Evolutionary conservation across 2,329 filamentous ascomycete genomes (phyloP).

Genomic region (Tolypocladium album): DNA sequence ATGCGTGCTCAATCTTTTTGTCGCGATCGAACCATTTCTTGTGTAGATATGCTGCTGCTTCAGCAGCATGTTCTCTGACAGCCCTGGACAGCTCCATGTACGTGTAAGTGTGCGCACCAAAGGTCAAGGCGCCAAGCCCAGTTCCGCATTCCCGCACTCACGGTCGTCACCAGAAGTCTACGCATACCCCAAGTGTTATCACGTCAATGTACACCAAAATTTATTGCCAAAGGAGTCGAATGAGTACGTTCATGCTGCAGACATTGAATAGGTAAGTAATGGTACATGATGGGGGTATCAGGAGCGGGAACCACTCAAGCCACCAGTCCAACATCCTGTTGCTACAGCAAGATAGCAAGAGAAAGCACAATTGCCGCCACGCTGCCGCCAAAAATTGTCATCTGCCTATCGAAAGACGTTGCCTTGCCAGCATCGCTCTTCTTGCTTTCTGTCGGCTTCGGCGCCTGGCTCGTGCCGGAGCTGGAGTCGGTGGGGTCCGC

Average conservation of each 20-base stretch:
- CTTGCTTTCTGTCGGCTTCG: background rate
- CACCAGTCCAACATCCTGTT: background rate
- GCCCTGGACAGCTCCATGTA: background rate
- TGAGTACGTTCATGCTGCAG: background rate
- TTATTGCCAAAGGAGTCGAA: background rate
- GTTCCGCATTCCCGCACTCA: background rate
- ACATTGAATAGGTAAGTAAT: background rate
- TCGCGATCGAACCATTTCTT: too few relatives aligned
- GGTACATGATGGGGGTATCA: background rate
- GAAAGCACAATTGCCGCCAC: conserved; percentile 6
- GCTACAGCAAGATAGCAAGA: conserved; percentile 7
- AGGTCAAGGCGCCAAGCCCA: background rate
- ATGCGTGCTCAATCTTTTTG: background rate
- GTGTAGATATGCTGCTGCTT: background rate
- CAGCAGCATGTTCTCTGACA: too few relatives aligned
- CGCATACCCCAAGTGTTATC: background rate
- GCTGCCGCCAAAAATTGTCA: conserved; percentile 5
- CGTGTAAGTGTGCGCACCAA: background rate
- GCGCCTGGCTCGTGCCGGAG: background rate
- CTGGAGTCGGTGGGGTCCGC: conserved; percentile 2
- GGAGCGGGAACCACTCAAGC: background rate
- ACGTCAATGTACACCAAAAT: background rate
- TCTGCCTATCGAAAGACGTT: conserved; percentile 6
- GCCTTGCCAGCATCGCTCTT: conserved; percentile 4
- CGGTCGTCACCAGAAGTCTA: background rate